Evolutionary conservation across 768 basidiomycete species (phyloP).

Genomic region (Lepiota venenata): DNA sequence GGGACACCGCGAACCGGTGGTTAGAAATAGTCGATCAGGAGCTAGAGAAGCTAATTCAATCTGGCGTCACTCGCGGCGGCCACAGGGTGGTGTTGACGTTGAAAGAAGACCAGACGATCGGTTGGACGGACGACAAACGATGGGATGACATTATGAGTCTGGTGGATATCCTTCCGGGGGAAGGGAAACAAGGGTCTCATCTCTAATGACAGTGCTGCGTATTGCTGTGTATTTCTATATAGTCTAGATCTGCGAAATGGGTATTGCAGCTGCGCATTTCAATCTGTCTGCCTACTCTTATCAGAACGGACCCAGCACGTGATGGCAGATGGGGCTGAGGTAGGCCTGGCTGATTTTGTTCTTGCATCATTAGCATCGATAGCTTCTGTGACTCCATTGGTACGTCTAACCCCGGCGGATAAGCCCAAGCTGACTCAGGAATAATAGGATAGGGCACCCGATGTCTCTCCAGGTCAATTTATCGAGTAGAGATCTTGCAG

Average conservation of each 20-base stretch:
- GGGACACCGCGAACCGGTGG: conserved; percentile 51
- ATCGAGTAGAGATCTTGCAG: conserved; percentile 64
- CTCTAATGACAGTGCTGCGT: background rate
- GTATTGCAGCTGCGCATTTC: background rate
- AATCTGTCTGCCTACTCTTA: background rate
- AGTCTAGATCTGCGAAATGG: no score
- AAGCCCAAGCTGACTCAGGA: background rate
- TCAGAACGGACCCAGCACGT: background rate
- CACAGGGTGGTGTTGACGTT: conserved; percentile 46
- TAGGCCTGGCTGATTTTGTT: background rate
- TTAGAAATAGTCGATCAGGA: conserved; percentile 47
- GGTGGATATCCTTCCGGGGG: conserved; percentile 15
- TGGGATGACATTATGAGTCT: conserved; percentile 51
- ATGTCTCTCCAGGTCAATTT: conserved; percentile 85
- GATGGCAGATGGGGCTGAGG: conserved; percentile 5
- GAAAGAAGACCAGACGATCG: conserved; percentile 45
- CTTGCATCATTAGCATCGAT: background rate
- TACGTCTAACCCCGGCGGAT: background rate
- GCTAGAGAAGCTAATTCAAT: conserved; percentile 20
- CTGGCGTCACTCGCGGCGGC: conserved; percentile 21
- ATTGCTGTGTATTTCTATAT: background rate
- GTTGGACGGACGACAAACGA: conserved; percentile 48
- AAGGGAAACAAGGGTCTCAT: background rate
- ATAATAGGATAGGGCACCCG: conserved; percentile 7
- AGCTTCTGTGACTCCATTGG: background rate